Evolutionary conservation across 129 eudicot species (phyloP).

Genomic region (sunflower (Helianthus annuus)): HanXRQr2.0-SUNRISE NC_035433.2:76878529-76879028

Average conservation of each 20-base stretch:
- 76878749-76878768: not conserved
- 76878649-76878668: slow-evolving; percentile 8
- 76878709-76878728: slow-evolving; percentile 17
- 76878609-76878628: slow-evolving; percentile 32
- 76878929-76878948: too few relatives aligned
- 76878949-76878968: too few relatives aligned
- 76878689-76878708: slow-evolving; percentile 14
- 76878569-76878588: slow-evolving; percentile 37
- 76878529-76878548: slow-evolving; percentile 75
- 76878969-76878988: too few relatives aligned
- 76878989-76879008: too few relatives aligned
- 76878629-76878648: slow-evolving; percentile 29
- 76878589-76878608: slow-evolving; percentile 37
- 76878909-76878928: too few relatives aligned
- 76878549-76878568: slow-evolving; percentile 50
- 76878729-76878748: not conserved
- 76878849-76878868: not conserved
- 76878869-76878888: not conserved
- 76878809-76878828: not conserved
- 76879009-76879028: too few relatives aligned
- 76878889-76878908: too few relatives aligned
- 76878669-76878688: slow-evolving; percentile 28
- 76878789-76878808: not conserved
- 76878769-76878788: not conserved
- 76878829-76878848: not conserved